Evolutionary conservation across 1,284 basidiomycete species (phyloP).

Genomic region (Fomitopsis schrenkii): DNA sequence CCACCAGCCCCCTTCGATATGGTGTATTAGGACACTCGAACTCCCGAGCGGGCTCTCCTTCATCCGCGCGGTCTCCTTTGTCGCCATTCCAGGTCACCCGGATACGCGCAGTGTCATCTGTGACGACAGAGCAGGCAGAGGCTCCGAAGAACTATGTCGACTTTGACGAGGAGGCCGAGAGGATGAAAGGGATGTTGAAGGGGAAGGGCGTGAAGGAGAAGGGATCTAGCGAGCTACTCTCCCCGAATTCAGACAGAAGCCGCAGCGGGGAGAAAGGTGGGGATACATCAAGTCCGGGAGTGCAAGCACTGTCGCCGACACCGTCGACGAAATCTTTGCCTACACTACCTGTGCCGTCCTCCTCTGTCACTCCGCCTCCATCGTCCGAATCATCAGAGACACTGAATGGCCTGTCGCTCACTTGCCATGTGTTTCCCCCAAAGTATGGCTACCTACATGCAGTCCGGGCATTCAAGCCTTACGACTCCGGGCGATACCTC

Average conservation of each 20-base stretch:
- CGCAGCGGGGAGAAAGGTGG: neutral
- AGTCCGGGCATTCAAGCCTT: conserved; percentile 40
- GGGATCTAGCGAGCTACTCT: conserved; percentile 27
- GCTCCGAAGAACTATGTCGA: conserved; percentile 74
- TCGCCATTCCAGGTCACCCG: conserved; percentile 34
- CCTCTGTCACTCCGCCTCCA: conserved; percentile 38
- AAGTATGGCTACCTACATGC: conserved; percentile 33
- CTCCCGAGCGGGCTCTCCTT: conserved; percentile 31
- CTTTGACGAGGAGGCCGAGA: conserved; percentile 72
- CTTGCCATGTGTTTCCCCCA: conserved; percentile 51
- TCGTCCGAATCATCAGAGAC: conserved; percentile 9
- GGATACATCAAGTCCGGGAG: neutral
- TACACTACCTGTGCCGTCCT: conserved; percentile 25
- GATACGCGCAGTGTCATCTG: conserved; percentile 60
- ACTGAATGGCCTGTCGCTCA: conserved; percentile 31
- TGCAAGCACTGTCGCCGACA: conserved; percentile 1
- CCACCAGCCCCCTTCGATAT: conserved; percentile 27
- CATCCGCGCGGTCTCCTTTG: conserved; percentile 22
- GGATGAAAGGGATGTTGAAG: conserved; percentile 66
- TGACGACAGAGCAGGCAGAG: conserved; percentile 63
- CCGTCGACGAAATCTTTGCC: conserved; percentile 9
- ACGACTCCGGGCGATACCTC: conserved; percentile 40
- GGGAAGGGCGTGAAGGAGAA: conserved; percentile 44
- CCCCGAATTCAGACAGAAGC: conserved; percentile 17
- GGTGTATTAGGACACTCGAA: conserved; percentile 20